Conservation (phyloP, 2,329 filamentous ascomycete genomes). For the Monilinia laxa region DNA sequence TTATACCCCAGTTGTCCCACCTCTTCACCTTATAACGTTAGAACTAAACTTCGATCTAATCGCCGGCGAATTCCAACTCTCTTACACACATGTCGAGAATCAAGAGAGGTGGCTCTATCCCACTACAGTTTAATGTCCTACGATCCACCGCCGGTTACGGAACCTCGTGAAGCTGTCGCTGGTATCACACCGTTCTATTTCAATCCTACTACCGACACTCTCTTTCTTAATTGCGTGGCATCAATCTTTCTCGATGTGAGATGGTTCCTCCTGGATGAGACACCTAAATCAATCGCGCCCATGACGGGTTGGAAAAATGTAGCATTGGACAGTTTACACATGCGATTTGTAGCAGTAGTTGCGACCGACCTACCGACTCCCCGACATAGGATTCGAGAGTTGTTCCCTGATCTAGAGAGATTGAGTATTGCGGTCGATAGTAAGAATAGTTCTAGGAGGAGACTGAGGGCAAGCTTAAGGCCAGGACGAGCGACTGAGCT, state of each 20-base stretch:
- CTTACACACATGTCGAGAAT: slow-evolving; percentile 35
- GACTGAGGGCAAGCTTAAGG: slow-evolving; percentile 38
- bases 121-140: slow-evolving; percentile 37
- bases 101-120: slow-evolving; percentile 32
- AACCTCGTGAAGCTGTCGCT: slow-evolving; percentile 28
- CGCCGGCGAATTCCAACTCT: slow-evolving; percentile 33
- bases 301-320: slow-evolving; percentile 40
- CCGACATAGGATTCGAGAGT: slow-evolving; percentile 34
- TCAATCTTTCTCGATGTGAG: slow-evolving; percentile 39
- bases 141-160: slow-evolving; percentile 25
- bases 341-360: slow-evolving; percentile 37
- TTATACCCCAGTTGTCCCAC: slow-evolving; percentile 32
- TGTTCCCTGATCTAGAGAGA: slow-evolving; percentile 35
- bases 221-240: slow-evolving; percentile 35
- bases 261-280: slow-evolving; percentile 38
- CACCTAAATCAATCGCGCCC: slow-evolving; percentile 27
- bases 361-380: slow-evolving; percentile 31
- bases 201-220: slow-evolving; percentile 34
- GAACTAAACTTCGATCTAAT: slow-evolving; percentile 40
- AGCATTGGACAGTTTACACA: slow-evolving; percentile 38
- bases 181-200: slow-evolving; percentile 39
- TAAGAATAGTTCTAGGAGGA: slow-evolving; percentile 34
- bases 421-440: slow-evolving; percentile 39
- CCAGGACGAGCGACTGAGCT: slow-evolving; percentile 37
- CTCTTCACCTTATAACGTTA: slow-evolving; percentile 37